Evolutionary conservation across 2,329 filamentous ascomycete genomes (phyloP).

Genomic region (Ceratocystis papillata): DNA sequence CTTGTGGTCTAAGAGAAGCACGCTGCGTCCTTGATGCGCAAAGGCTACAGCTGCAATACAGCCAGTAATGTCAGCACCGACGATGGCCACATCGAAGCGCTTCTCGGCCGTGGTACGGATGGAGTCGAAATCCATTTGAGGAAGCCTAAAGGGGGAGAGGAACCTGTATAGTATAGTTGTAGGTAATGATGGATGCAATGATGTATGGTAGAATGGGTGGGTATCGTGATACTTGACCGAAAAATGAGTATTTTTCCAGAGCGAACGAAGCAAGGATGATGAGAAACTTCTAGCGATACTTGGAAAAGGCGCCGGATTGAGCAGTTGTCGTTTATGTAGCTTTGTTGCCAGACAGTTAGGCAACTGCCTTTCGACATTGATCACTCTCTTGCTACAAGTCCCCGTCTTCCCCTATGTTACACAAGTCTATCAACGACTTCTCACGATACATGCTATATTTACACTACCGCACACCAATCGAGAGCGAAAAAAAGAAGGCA

Average conservation of each 20-base stretch:
- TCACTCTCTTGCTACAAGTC: background rate
- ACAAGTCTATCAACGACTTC: background rate
- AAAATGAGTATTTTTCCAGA: background rate
- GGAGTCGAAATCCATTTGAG: background rate
- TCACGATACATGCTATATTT: too few relatives aligned
- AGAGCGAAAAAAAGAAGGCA: too few relatives aligned
- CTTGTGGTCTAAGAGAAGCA: conserved; percentile 65
- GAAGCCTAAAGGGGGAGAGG: background rate
- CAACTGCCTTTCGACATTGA: background rate
- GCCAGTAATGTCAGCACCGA: conserved; percentile 83
- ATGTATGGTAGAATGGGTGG: background rate
- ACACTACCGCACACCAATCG: too few relatives aligned
- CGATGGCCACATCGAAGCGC: conserved; percentile 54
- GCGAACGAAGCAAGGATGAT: background rate
- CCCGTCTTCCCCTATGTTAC: background rate
- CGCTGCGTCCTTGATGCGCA: conserved; percentile 79
- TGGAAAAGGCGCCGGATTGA: background rate
- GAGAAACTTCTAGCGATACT: background rate
- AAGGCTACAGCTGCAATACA: conserved; percentile 76
- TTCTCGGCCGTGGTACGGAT: conserved; percentile 6
- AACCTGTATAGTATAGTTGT: background rate
- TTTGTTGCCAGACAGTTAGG: background rate
- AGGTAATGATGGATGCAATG: background rate
- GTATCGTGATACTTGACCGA: background rate
- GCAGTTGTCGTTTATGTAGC: background rate